Base-by-base conservation (phyloP, 495 filamentous ascomycete species). In the Friedmanniomyces simplex region DNA sequence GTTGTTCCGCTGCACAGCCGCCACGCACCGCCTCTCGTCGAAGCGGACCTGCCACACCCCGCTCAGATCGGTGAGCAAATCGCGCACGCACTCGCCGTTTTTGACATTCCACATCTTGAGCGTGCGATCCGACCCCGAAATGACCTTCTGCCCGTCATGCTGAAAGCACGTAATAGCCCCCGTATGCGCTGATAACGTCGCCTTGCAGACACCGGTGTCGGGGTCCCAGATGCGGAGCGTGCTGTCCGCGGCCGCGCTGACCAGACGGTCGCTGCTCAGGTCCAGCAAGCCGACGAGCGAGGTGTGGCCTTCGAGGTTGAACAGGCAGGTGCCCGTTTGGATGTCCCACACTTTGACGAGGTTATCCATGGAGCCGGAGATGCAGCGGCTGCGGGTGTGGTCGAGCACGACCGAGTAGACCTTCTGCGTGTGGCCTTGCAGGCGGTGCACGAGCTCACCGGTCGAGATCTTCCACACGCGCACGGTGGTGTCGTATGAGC, bases 11-110 rank as follows among this genome's bases (percentile, higher is more conserved):
- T 99, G 94, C 60, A 99, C 93, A 30, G 93, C 93, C 50, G 93
- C 93, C 45, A 99, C 93, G 69, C 93, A 99, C 70, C 90, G 77
- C 58, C 93, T 79, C 68, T 95, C 88, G 68, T 99, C 90, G 71
- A 99, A 99, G 67, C 89, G 89, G 65, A 99, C 93, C 73, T 99
- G 93, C 93, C 93, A 99, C 41, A 99, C 93, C 10, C 89, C 89
- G 63, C 84, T 90, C 55, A 99, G 77, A 67, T 96, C 89, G n/a
- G 88, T 96, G 61, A 99, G 78, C 25, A 99, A 81, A 73, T 99
- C 93, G 57, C 90, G 84, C 42, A 96, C 85, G 70, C 89, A 96
- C 54, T 95, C 88, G 50, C 93, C 93, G 24, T 82, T 93, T 61
- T 83, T 81, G 36, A 96, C 85, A 70, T 97, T 89, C 94, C 94